A percentile compares a stretch with the other conserved stretches of the same genome.
phyloP scores from a whole-genome alignment of 352 stramenopile species.

The Phytopythium sindhum region DNA sequence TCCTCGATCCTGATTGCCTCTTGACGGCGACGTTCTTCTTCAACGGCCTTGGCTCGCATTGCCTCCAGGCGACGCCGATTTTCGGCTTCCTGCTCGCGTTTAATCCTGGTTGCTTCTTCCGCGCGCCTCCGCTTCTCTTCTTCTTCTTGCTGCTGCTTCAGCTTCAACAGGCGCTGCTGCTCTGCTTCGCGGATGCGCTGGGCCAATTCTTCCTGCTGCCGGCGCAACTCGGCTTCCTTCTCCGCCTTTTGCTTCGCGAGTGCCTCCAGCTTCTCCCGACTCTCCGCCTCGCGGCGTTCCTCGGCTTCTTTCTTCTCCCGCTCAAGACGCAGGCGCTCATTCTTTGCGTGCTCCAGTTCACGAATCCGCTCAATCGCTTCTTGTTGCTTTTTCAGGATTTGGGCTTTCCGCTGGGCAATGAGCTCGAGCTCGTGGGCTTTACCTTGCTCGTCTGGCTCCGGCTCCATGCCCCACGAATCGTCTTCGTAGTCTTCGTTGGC shows the following conservation, averaged over 20 bases:
- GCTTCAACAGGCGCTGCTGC: constrained; percentile 12
- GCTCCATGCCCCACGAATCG: constrained; percentile 1
- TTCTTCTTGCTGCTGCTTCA: constrained; percentile 39
- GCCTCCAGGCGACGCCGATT: constrained; percentile 16
- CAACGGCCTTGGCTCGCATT: constrained; percentile 25
- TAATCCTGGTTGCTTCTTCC: constrained; percentile 33
- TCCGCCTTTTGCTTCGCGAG: constrained; percentile 24
- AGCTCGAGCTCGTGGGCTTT: constrained; percentile 39
- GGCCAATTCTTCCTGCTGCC: constrained; percentile 30
- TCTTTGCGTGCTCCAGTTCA: constrained; percentile 41
- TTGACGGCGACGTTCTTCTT: constrained; percentile 40
- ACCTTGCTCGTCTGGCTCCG: constrained; percentile 18
- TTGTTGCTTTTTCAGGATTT: constrained; percentile 59
- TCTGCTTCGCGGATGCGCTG: constrained; percentile 26
- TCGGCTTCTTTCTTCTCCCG: constrained; percentile 33
- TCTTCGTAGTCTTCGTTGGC: background rate
- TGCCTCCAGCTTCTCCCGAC: constrained; percentile 18
- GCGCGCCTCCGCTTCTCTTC: constrained; percentile 31
- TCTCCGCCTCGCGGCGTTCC: constrained; percentile 15
- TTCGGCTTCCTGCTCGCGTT: constrained; percentile 23
- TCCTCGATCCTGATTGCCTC: constrained; percentile 35
- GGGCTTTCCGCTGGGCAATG: constrained; percentile 51
- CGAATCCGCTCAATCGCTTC: constrained; percentile 48
- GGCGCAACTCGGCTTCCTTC: constrained; percentile 31
- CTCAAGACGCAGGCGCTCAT: constrained; percentile 39